Conservation (phyloP, 169 alveolate species). For the Cystoisospora suis region DNA sequence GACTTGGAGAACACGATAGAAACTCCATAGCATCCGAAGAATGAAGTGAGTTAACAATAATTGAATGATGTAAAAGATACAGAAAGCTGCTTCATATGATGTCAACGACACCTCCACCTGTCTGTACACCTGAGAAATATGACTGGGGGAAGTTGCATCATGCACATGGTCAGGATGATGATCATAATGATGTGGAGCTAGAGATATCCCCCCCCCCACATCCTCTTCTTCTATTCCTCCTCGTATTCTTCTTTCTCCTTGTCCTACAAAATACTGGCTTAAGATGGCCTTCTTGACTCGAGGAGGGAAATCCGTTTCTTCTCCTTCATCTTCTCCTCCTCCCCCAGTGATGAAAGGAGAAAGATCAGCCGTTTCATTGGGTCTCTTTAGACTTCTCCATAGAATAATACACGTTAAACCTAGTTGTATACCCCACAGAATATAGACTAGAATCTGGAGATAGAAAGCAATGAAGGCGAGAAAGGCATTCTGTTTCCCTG, state of each 20-base stretch:
- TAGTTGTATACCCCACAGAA: slow-evolving; percentile 50
- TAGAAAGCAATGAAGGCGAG: slow-evolving; percentile 60
- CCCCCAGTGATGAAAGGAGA: background rate
- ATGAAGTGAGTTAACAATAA: slow-evolving; percentile 44
- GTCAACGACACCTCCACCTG: background rate
- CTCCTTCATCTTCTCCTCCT: background rate
- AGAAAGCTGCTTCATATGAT: background rate
- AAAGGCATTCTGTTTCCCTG: slow-evolving; percentile 54
- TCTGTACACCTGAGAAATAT: background rate
- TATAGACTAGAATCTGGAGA: slow-evolving; percentile 46
- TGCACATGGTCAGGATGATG: too few species aligned
- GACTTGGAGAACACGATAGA: slow-evolving; percentile 63
- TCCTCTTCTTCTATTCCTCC: too few species aligned
- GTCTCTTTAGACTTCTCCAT: background rate
- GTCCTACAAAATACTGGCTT: background rate
- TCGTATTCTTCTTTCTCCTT: too few species aligned
- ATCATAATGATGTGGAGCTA: too few species aligned
- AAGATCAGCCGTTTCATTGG: too few species aligned
- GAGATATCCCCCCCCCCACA: too few species aligned
- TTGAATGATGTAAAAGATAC: slow-evolving; percentile 8
- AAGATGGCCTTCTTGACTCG: background rate
- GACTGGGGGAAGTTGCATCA: background rate
- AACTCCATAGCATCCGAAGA: slow-evolving; percentile 61
- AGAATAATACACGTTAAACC: slow-evolving; percentile 32
- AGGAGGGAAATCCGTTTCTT: background rate